phyloP scores from a whole-genome alignment of 495 filamentous ascomycete genomes.

The Usnea hakonensis region DNA sequence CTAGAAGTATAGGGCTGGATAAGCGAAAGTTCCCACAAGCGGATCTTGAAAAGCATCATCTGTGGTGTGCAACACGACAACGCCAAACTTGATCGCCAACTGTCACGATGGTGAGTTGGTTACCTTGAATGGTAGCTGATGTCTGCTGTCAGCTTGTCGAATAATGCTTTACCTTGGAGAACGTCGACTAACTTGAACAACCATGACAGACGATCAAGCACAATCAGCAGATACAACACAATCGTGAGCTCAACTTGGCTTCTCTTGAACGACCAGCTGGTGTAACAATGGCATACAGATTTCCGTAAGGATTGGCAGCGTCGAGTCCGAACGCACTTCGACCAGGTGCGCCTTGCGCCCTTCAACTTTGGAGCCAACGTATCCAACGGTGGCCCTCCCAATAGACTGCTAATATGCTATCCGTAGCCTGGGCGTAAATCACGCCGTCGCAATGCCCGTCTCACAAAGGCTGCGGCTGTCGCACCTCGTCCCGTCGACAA shows the following conservation, averaged over 20 bases:
- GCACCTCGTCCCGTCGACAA: constrained; percentile 96
- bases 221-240: constrained; percentile 98
- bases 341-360: constrained; percentile 72
- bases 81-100: constrained; percentile 54
- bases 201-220: constrained; percentile 84
- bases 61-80: constrained; percentile 14
- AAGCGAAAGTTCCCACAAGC: constrained; percentile 6
- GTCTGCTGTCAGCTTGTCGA: constrained; percentile 11
- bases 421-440: constrained; percentile 87
- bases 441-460: constrained; percentile 79
- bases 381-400: constrained; percentile 13
- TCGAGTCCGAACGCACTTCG: constrained; percentile 96
- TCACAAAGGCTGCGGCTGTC: constrained; percentile 83
- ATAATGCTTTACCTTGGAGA: neutral
- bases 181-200: neutral
- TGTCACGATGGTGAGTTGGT: constrained; percentile 50
- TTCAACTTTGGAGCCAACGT: constrained; percentile 11
- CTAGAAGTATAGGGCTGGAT: neutral
- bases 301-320: constrained; percentile 99
- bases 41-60: constrained; percentile 8
- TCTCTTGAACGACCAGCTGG: constrained; percentile 16
- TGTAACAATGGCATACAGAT: constrained; percentile 46
- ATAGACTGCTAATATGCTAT: constrained; percentile 15
- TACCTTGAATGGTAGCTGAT: neutral
- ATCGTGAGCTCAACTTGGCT: constrained; percentile 57